These are phyloP conservation scores for Hericium erinaceus DNA, from an alignment of 768 basidiomycete genomes.

Conservation along the genomic window DNA sequence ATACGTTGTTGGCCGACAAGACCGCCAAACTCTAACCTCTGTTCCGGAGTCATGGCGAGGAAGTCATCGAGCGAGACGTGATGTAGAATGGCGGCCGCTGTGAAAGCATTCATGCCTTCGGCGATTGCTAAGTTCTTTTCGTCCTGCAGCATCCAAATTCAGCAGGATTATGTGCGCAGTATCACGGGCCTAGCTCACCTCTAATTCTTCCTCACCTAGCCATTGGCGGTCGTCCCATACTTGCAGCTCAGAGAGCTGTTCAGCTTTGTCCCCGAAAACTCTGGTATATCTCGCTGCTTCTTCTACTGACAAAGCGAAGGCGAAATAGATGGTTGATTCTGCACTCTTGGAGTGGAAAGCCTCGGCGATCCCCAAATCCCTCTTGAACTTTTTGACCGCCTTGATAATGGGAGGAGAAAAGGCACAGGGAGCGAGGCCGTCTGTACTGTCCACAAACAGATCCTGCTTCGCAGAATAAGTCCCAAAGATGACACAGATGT, in stretches of 20 bases:
- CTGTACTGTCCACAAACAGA: neutral
- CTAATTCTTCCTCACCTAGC: constrained; percentile 31
- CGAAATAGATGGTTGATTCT: constrained; percentile 37
- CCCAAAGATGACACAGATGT: constrained; percentile 50
- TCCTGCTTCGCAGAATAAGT: constrained; percentile 6
- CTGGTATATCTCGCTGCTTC: constrained; percentile 51
- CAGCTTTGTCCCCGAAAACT: constrained; percentile 49
- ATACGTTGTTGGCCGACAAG: constrained; percentile 8
- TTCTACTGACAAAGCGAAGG: constrained; percentile 51
- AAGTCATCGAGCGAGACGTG: constrained; percentile 46
- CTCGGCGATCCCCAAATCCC: constrained; percentile 54
- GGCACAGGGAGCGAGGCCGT: constrained; percentile 21
- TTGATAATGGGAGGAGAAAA: constrained; percentile 64
- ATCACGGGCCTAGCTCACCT: constrained; percentile 26
- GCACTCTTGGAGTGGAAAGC: constrained; percentile 43
- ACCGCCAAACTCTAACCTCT: constrained; percentile 5
- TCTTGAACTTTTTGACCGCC: constrained; percentile 56
- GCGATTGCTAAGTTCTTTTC: constrained; percentile 48
- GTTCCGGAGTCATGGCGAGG: constrained; percentile 22
- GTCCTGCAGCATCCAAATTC: constrained; percentile 31
- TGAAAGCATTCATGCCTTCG: constrained; percentile 62
- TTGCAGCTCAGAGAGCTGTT: constrained; percentile 30
- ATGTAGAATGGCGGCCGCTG: constrained; percentile 54
- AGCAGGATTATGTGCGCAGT: neutral
- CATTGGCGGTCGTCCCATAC: constrained; percentile 38